These are phyloP conservation scores for Fraxinus cuspidata DNA, from an alignment of 257 asterid species.

Conservation along the genomic window DNA sequence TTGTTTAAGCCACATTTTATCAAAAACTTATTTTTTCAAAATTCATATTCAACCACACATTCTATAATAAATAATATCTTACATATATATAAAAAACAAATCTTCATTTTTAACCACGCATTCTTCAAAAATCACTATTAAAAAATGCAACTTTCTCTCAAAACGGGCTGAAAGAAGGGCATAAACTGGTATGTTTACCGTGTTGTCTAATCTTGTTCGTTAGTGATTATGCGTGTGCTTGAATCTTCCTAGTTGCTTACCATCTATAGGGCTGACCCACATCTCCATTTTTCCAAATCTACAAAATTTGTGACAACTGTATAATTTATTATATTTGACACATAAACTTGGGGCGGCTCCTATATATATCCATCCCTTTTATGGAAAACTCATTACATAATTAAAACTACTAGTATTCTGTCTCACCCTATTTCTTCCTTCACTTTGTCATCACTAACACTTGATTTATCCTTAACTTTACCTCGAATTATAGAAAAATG, in stretches of 20 bases:
- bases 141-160: too few relatives aligned
- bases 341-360: constrained; percentile 10
- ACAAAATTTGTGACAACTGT: constrained; percentile 18
- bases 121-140: too few relatives aligned
- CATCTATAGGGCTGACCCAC: constrained; percentile 74
- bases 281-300: constrained; percentile 26
- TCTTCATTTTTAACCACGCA: too few relatives aligned
- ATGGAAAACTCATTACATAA: constrained; percentile 28
- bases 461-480: neutral
- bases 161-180: too few relatives aligned
- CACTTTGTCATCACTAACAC: neutral
- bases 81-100: too few relatives aligned
- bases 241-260: constrained; percentile 78
- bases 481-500: constrained; percentile 25
- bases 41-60: too few relatives aligned
- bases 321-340: constrained; percentile 20
- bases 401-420: constrained; percentile 5
- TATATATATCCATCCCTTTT: constrained; percentile 26
- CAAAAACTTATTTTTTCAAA: too few relatives aligned
- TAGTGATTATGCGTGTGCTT: constrained; percentile 4
- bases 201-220: neutral
- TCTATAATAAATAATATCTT: too few relatives aligned
- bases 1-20: too few relatives aligned
- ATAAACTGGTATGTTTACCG: too few relatives aligned
- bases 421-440: constrained; percentile 13